Base-by-base conservation (phyloP, 176 grass and related monocot genomes). In the Oryza rufipogon region DNA sequence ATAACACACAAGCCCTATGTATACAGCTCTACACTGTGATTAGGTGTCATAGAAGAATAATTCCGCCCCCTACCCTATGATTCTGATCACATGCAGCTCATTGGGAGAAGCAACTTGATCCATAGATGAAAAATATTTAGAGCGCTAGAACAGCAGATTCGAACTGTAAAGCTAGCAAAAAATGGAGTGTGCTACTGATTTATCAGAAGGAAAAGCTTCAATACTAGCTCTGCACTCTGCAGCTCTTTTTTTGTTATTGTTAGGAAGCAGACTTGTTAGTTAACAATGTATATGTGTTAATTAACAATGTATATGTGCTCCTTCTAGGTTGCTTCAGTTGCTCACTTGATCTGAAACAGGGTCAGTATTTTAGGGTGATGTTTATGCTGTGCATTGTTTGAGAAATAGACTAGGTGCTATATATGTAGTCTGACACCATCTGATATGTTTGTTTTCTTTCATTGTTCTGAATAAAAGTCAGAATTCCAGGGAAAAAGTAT, bases 81-180 rank as follows among this genome's bases (percentile, higher is more conserved):
- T 87, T 80, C 70, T 87, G 41, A 7, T 80, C 85, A 87, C 89
- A 91, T 87, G 89, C 81, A 70, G 81, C 71, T 91, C 89, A 76
- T 73, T 58, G 82, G 44, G 77, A 25, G 65, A 36, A 76, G 82
- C 87, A 69, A 64, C 68, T 71, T 36, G 33, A 64, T 71, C 78
- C 11, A 77, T 54, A 68, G 41, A 49, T 32, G 73, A 54, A 58
- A 84, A 32, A 72, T 56, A 23, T 11, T 65, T 16, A 52, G 28
- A 39, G 28, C 46, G 42, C 47, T 19, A 36, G 58, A 65, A 20
- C 46, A 56, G 64, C 26, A 36, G 58, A 65, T 78, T 78, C 15
- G 41, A 48, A 66, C 80, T 54, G 74, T 85, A 42, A 44, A 69
- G 64, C 89, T 48, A 39, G 45, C 73, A 75, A 87, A 90, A 80